Evolutionary conservation across 768 basidiomycete genomes (phyloP).

Genomic region (Hypsizygus marmoreus): DNA sequence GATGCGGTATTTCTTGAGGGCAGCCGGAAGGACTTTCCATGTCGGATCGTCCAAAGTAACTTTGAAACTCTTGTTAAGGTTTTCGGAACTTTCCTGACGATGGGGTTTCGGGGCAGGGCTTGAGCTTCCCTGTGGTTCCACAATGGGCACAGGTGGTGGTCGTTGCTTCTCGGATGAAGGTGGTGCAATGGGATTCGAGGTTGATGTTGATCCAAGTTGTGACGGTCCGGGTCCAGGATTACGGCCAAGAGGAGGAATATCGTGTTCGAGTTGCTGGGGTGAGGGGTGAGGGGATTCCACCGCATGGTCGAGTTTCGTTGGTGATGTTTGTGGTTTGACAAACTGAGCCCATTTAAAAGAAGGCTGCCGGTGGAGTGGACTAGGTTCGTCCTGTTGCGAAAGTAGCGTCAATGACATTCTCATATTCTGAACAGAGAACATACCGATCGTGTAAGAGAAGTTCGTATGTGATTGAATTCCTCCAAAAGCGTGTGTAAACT

Average conservation of each 20-base stretch:
- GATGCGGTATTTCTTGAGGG: conserved; percentile 98
- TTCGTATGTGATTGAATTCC: conserved; percentile 52
- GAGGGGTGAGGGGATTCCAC: conserved; percentile 80
- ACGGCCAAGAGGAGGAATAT: conserved; percentile 47
- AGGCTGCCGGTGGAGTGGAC: conserved; percentile 65
- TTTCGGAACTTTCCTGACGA: conserved; percentile 69
- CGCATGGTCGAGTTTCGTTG: conserved; percentile 64
- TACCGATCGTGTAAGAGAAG: conserved; percentile 43
- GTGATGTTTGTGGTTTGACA: conserved; percentile 74
- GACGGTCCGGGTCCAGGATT: conserved; percentile 29
- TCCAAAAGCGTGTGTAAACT: conserved; percentile 66
- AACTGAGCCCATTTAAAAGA: conserved; percentile 91
- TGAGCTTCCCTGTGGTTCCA: conserved; percentile 32
- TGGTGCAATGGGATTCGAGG: conserved; percentile 6
- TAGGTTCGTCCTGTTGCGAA: conserved; percentile 33
- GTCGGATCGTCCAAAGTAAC: conserved; percentile 98
- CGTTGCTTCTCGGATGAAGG: conserved; percentile 33
- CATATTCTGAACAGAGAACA: conserved; percentile 16
- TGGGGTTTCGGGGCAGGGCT: conserved; percentile 43
- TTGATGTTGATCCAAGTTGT: conserved; percentile 22
- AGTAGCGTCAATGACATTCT: conserved; percentile 10
- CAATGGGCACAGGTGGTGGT: conserved; percentile 29
- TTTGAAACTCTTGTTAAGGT: conserved; percentile 88
- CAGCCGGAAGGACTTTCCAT: conserved; percentile 97
- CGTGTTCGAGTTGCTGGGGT: conserved; percentile 77